Evolutionary conservation across 495 filamentous ascomycete genomes (phyloP), one percentile per base, ranked within the genome.

Genomic region (Penicillium chermesinum): DNA sequence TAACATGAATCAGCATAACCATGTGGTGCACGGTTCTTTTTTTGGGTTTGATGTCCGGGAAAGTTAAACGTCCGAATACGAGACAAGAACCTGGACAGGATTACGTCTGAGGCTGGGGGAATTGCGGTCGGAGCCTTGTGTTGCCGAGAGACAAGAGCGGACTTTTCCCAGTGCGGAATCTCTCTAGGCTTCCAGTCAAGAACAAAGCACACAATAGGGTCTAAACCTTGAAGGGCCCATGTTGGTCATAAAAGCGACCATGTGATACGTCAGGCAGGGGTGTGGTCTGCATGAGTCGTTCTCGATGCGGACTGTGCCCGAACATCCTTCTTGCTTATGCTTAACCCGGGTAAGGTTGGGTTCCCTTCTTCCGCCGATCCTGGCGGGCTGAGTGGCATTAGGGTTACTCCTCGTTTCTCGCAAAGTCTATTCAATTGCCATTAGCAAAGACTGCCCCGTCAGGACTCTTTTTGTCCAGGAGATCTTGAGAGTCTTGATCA

Each of bases 331-430:
- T 33, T 60, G 57, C 60, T 67, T 71, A 71, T 70, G 68, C 68
- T 71, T 71, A 71, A 71, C 66, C 61, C 64, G 55, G 67, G 62
- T 70, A 71, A 71, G 68, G 68, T 71, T 71, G 61, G 68, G 50
- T 50, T 48, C 49, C 52, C 57, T 58, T 61, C 49, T 39, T 52
- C 48, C 51, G 60, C 54, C 49, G 54, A 61, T 58, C 60, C 51
- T 58, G 51, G 46, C 27, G 44, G 33, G 47, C 52, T 62, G 40
- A 62, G 56, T 59, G 55, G 55, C 39, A 50, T 43, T 30, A 25
- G 39, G 32, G 17, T 38, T 35, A 34, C 41, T 46, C 38, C 42
- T 46, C 55, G 39, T 41, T 47, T 47, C 10, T 18, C 37, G 37
- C 39, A 49, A 61, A 61, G 51, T 56, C 39, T 54, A 51, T 49